Evolutionary conservation across 1,284 basidiomycete genomes (phyloP), one percentile per base, ranked within the genome.

Genomic region (Fomitopsis palustris): DNA sequence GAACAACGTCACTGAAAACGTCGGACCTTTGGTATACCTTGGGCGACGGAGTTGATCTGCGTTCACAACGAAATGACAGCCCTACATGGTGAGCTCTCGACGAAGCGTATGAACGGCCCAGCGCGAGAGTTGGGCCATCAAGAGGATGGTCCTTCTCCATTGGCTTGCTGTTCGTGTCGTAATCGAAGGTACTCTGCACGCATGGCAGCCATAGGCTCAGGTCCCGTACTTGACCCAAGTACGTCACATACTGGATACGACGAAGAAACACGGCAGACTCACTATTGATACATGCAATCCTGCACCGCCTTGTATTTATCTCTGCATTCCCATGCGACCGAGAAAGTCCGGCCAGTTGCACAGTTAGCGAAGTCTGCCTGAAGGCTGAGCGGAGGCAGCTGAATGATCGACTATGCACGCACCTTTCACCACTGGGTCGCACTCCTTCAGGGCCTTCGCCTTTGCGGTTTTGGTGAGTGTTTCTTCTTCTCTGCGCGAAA

Each of bases 401-500:
- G 21, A 5, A 12, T 52, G 9, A 14, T 17, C 37, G 3, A 33
- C 29, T 29, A n/a, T 33, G 7, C 16, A 54, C 71, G 56, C 65
- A 88, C 93, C 88, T 84, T 86, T 87, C 4, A 96, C 90, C 3
- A 90, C 63, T 0, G 78, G 67, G 67, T 94, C 90, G 65, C 93
- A 95, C 71, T 88, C 85, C 67, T 85, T 88, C 68, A 95, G 73
- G 14, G 93, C 93, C 54, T 84, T 79, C 8, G 84, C 82, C 70
- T 94, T 95, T n/a, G 90, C 90, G 38, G 86, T 78, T 70, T 94
- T 95, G 53, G 90, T 73, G 43, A 96, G 80, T 12, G 88, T 89
- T 51, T 94, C 90, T 71, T 95, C 93, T 75, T 96, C 94, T 60
- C 94, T 82, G 63, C 93, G 83, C 27, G 93, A 95, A 33, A 96